Percentiles rank a stretch among this genome's conserved stretches.
Evolutionary conservation across 139 green algal genomes (phyloP).

Genomic region (Micromonas pusilla): DNA sequence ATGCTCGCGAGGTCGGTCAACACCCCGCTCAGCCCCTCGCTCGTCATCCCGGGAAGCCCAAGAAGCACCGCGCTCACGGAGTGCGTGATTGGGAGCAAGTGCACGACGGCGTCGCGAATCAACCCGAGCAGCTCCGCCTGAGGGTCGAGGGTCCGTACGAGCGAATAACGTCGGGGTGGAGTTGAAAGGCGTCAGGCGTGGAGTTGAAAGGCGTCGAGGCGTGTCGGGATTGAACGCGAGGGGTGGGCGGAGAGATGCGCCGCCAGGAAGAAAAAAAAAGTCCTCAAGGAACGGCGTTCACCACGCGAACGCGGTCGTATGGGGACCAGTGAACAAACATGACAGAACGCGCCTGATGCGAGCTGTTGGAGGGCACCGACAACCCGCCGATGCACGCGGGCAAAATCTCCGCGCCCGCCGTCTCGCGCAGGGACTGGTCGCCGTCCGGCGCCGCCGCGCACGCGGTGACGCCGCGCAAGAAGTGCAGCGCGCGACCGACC

Average conservation of each 20-base stretch:
- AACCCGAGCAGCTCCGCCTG: background rate
- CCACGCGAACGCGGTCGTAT: too few relatives aligned
- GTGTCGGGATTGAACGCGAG: too few relatives aligned
- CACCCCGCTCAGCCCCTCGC: background rate
- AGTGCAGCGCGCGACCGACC: background rate
- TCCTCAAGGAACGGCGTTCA: too few relatives aligned
- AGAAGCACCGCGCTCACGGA: background rate
- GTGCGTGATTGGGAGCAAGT: background rate
- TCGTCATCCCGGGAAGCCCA: slow-evolving; percentile 3
- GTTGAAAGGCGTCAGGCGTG: too few relatives aligned
- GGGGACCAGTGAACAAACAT: background rate
- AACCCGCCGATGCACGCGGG: background rate
- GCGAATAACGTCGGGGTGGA: too few relatives aligned
- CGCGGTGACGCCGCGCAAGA: background rate
- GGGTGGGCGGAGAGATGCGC: too few relatives aligned
- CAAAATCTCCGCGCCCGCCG: background rate
- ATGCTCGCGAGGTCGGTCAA: background rate
- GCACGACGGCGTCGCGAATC: background rate
- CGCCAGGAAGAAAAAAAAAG: too few relatives aligned
- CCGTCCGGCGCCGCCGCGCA: background rate
- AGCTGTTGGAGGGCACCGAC: background rate
- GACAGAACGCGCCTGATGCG: slow-evolving; percentile 2
- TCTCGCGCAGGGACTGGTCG: background rate
- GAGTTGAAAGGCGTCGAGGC: too few relatives aligned
- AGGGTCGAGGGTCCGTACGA: too few relatives aligned